Conservation (phyloP, 495 filamentous ascomycete species). For the Recurvomyces mirabilis region DNA sequence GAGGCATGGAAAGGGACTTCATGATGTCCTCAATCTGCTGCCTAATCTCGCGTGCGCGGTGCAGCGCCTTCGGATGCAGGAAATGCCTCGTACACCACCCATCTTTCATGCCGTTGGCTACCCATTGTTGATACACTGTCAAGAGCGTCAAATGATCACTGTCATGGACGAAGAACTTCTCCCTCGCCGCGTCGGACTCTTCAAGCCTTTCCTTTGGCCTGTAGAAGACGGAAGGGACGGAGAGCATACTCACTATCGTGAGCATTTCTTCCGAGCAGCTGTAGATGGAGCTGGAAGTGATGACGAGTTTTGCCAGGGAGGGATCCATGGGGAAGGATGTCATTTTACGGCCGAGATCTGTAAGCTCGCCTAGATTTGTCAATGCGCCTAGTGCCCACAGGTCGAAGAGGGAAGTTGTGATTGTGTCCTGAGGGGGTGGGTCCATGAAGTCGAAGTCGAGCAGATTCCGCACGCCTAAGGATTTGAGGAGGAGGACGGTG, state of each 20-base stretch:
- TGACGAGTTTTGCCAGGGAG: conserved; percentile 83
- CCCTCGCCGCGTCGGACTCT: conserved; percentile 89
- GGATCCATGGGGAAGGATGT: conserved; percentile 97
- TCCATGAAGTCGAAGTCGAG: conserved; percentile 99
- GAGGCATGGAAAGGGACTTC: conserved; percentile 80
- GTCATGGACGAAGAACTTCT: conserved; percentile 97
- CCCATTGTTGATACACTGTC: conserved; percentile 95
- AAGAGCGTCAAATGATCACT: conserved; percentile 94
- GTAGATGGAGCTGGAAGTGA: conserved; percentile 74
- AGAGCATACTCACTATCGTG: conserved; percentile 96
- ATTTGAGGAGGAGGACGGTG: conserved; percentile 88
- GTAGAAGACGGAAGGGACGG: conserved; percentile 92
- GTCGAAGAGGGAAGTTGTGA: conserved; percentile 93
- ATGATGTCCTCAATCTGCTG: conserved; percentile 92
- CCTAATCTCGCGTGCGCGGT: conserved; percentile 83
- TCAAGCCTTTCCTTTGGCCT: conserved; percentile 95
- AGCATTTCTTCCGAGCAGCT: conserved; percentile 95
- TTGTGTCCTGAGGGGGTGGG: conserved; percentile 94
- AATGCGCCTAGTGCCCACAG: conserved; percentile 94
- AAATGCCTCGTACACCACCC: conserved; percentile 90
- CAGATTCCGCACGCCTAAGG: conserved; percentile 84
- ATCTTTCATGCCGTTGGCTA: conserved; percentile 77
- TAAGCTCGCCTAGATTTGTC: conserved; percentile 88
- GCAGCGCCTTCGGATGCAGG: conserved; percentile 79
- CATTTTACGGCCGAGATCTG: conserved; percentile 79